Evolutionary conservation across 2,329 filamentous ascomycete species (phyloP).

Genomic region (Orbilia oligospora): DNA sequence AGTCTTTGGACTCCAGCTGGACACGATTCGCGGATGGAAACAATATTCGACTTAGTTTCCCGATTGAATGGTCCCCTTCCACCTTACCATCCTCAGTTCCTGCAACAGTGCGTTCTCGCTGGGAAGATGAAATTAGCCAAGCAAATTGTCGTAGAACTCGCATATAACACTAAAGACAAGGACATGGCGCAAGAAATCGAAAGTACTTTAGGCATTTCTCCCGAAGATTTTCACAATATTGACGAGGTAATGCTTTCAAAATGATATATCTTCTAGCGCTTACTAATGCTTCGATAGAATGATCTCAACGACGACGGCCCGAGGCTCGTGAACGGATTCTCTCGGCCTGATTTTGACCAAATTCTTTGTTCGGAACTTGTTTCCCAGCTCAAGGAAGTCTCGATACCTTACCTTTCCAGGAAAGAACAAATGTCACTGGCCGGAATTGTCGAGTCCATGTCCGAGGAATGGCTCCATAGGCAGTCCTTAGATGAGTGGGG

Average conservation of each 20-base stretch:
- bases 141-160: constrained; percentile 52
- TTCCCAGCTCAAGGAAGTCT: constrained; percentile 80
- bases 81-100: constrained; percentile 90
- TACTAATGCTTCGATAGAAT: constrained; percentile 4
- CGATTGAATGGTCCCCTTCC: constrained; percentile 88
- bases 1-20: constrained; percentile 71
- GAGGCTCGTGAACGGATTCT: constrained; percentile 51
- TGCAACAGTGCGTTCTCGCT: constrained; percentile 86
- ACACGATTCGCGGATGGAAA: constrained; percentile 71
- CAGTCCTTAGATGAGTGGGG: constrained; percentile 92
- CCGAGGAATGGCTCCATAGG: constrained; percentile 86
- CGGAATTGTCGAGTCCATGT: constrained; percentile 86
- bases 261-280: not conserved
- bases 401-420: constrained; percentile 84
- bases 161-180: constrained; percentile 46
- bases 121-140: constrained; percentile 81
- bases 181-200: constrained; percentile 50
- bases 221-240: constrained; percentile 70
- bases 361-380: constrained; percentile 78
- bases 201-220: constrained; percentile 65
- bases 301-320: constrained; percentile 62
- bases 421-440: constrained; percentile 88
- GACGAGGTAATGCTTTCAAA: constrained; percentile 67
- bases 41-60: constrained; percentile 85
- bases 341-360: constrained; percentile 74